These are phyloP conservation scores for Polyporus tsugae DNA, from an alignment of 1,284 basidiomycete species.

Conservation along the genomic window DNA sequence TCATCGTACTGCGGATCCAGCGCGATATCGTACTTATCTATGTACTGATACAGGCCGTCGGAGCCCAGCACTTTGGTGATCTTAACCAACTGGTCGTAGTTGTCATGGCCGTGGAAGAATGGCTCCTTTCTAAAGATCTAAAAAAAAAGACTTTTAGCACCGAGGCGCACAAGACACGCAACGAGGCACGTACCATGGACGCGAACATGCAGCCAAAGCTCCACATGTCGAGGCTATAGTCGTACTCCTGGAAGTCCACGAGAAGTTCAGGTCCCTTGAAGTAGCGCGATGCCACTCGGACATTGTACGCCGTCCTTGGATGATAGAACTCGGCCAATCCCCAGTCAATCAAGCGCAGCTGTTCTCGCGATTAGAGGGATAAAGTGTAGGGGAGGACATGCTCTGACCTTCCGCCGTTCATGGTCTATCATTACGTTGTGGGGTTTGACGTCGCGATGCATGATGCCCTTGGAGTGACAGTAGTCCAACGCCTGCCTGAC, in stretches of 20 bases:
- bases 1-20: slow-evolving; percentile 93
- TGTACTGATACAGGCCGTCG: slow-evolving; percentile 90
- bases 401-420: slow-evolving; percentile 87
- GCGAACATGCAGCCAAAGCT: slow-evolving; percentile 99
- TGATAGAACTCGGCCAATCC: slow-evolving; percentile 99
- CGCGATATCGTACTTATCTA: slow-evolving; percentile 95
- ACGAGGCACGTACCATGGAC: slow-evolving; percentile 78
- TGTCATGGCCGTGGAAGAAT: slow-evolving; percentile 99
- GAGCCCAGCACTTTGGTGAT: slow-evolving; percentile 98
- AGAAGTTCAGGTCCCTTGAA: slow-evolving; percentile 98
- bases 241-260: slow-evolving; percentile 98
- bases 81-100: slow-evolving; percentile 98
- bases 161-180: neutral
- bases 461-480: slow-evolving; percentile 98
- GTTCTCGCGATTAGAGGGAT: slow-evolving; percentile 21
- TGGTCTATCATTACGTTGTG: slow-evolving; percentile 99
- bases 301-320: slow-evolving; percentile 97
- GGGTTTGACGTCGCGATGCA: slow-evolving; percentile 99
- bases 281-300: slow-evolving; percentile 96
- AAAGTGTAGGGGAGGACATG: neutral
- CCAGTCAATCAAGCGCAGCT: slow-evolving; percentile 98
- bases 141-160: slow-evolving; percentile 9
- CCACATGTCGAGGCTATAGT: slow-evolving; percentile 98
- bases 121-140: slow-evolving; percentile 99
- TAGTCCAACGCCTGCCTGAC: slow-evolving; percentile 87